phyloP scores from a whole-genome alignment of 768 basidiomycete genomes.

The Mycena haematopus region DNA sequence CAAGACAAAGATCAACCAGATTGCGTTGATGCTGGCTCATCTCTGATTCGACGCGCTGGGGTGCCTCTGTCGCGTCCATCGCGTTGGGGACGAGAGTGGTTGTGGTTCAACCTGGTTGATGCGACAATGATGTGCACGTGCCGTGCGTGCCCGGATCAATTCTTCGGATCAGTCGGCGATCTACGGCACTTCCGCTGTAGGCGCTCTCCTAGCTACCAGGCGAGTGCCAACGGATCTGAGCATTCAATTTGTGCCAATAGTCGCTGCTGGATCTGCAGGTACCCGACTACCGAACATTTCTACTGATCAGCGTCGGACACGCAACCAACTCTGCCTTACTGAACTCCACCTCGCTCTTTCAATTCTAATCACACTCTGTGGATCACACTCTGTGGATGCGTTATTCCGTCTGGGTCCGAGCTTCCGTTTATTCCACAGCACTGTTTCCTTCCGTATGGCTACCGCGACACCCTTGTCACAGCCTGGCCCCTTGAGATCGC shows the following conservation, averaged over 20 bases:
- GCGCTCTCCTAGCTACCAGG: too few relatives aligned
- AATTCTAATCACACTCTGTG: too few relatives aligned
- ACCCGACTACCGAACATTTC: not conserved
- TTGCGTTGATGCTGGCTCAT: conserved; percentile 56
- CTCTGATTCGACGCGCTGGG: conserved; percentile 42
- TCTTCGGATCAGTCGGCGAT: too few relatives aligned
- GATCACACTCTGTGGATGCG: conserved; percentile 8
- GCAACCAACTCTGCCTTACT: not conserved
- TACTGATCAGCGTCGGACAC: conserved; percentile 7
- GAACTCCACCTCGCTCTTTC: not conserved
- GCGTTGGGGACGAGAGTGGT: not conserved
- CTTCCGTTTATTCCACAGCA: not conserved
- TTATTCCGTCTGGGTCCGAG: conserved; percentile 6
- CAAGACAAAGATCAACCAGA: conserved; percentile 75
- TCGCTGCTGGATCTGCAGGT: conserved; percentile 3
- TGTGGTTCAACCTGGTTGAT: too few relatives aligned
- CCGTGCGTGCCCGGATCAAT: too few relatives aligned
- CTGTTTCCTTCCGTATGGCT: conserved; percentile 8
- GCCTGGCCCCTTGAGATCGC: conserved; percentile 58
- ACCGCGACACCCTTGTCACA: conserved; percentile 12
- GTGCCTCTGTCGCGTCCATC: conserved; percentile 10
- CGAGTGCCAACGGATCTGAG: too few relatives aligned
- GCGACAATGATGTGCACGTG: too few relatives aligned
- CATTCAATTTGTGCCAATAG: too few relatives aligned
- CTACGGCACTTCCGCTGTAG: too few relatives aligned